These are phyloP conservation scores for Paraphoma sp. DNA, from an alignment of 2,329 filamentous ascomycete species.

Conservation along the genomic window DNA sequence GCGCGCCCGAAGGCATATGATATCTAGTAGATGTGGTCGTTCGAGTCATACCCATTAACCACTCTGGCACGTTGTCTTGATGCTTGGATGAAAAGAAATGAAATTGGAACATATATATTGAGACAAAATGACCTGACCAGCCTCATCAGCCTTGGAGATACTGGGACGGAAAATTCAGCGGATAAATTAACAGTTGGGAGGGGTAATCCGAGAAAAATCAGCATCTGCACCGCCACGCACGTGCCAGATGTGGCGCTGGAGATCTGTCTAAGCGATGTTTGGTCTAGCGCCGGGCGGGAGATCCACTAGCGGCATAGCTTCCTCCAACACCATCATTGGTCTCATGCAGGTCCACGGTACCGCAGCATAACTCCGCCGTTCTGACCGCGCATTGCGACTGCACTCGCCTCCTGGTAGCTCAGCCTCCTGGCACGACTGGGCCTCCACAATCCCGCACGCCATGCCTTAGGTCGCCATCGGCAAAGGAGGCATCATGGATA, in stretches of 20 bases:
- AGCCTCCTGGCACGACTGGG: neutral
- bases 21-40: conserved; percentile 18
- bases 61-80: conserved; percentile 14
- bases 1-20: conserved; percentile 33
- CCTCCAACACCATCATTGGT: conserved; percentile 29
- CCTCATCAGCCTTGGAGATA: neutral
- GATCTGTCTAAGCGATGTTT: neutral
- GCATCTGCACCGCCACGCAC: neutral
- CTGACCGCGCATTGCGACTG: conserved; percentile 12
- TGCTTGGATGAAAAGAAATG: neutral
- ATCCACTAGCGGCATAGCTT: conserved; percentile 31
- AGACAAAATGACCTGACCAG: neutral
- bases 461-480: conserved; percentile 19
- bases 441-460: conserved; percentile 1
- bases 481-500: conserved; percentile 43
- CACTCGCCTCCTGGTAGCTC: neutral
- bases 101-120: neutral
- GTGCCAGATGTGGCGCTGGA: neutral
- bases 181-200: neutral
- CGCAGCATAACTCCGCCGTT: conserved; percentile 24
- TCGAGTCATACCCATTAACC: conserved; percentile 37
- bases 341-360: conserved; percentile 41
- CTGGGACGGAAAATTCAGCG: too few relatives aligned
- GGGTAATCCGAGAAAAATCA: neutral
- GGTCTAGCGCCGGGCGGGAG: conserved; percentile 10